Percentiles rank a stretch among this genome's conserved stretches.
These are phyloP conservation scores for Cupressus sempervirens DNA, from an alignment of 75 land plant species.

Conservation along the genomic window DNA sequence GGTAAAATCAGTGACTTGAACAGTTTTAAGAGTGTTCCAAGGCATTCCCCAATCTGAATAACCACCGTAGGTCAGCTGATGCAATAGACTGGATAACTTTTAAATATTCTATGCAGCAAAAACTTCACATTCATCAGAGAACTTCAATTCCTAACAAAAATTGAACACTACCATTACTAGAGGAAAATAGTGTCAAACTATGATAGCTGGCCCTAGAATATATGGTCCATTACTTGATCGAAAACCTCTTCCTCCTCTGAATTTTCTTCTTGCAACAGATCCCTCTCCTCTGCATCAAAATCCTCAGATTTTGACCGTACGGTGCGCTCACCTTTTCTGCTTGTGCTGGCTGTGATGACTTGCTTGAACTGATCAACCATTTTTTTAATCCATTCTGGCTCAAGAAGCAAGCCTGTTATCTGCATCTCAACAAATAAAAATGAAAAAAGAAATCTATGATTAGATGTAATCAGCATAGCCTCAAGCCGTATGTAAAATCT, in stretches of 20 bases:
- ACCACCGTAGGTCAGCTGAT: not conserved
- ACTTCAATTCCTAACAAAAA: not conserved
- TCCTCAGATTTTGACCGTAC: conserved; percentile 43
- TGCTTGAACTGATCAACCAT: conserved; percentile 55
- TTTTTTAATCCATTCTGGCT: conserved; percentile 41
- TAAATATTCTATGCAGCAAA: not conserved
- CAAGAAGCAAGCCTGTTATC: conserved; percentile 39
- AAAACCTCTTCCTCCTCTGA: conserved; percentile 52
- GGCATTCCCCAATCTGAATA: conserved; percentile 44
- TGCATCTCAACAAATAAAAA: conserved; percentile 9
- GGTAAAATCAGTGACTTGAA: conserved; percentile 39
- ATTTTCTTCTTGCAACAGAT: conserved; percentile 48
- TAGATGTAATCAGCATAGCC: not conserved
- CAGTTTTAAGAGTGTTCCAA: conserved; percentile 43
- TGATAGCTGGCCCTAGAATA: not conserved
- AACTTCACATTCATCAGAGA: not conserved
- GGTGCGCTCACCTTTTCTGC: conserved; percentile 41
- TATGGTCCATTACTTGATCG: conserved; percentile 29
- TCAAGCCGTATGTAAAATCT: not conserved
- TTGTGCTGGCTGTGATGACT: conserved; percentile 41
- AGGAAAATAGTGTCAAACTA: not conserved
- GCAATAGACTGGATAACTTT: not conserved
- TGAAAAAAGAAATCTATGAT: not conserved
- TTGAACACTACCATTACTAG: not conserved
- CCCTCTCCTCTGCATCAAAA: conserved; percentile 59